phyloP scores from a whole-genome alignment of 176 grass and related monocot genomes.

The Themeda triandra region DNA sequence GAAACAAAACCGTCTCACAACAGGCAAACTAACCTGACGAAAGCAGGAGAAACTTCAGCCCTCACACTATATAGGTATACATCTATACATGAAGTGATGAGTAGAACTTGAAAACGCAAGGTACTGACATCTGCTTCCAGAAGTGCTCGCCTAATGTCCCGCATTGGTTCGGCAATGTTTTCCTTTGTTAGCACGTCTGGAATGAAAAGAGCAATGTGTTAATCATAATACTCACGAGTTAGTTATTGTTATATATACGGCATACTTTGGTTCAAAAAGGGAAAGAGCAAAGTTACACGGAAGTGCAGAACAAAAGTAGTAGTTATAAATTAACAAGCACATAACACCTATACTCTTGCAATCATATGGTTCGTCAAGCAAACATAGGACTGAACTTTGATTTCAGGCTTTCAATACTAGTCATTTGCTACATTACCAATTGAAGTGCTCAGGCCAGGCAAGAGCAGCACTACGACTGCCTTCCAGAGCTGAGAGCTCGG shows the following conservation, averaged over 20 bases:
- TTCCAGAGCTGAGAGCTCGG: not conserved
- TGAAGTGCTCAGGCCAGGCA: no score
- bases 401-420: not conserved
- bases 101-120: no score
- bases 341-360: not conserved
- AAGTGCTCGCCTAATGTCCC: no score
- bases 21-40: slow-evolving; percentile 77
- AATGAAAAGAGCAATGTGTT: not conserved
- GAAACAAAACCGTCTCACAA: slow-evolving; percentile 84
- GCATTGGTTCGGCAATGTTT: no score
- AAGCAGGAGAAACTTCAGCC: no score
- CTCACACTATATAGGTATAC: no score
- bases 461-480: not conserved
- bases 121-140: no score
- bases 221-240: not conserved
- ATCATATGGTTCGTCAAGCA: not conserved
- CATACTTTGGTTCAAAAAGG: no score
- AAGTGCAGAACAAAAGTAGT: not conserved
- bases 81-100: no score
- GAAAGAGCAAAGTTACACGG: not conserved
- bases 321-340: not conserved
- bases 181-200: slow-evolving; percentile 89
- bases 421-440: no score
- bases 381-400: not conserved
- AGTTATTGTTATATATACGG: no score